Conservation (phyloP, 1,139 yeast species). For the Suhomyces ambrosiae region DNA sequence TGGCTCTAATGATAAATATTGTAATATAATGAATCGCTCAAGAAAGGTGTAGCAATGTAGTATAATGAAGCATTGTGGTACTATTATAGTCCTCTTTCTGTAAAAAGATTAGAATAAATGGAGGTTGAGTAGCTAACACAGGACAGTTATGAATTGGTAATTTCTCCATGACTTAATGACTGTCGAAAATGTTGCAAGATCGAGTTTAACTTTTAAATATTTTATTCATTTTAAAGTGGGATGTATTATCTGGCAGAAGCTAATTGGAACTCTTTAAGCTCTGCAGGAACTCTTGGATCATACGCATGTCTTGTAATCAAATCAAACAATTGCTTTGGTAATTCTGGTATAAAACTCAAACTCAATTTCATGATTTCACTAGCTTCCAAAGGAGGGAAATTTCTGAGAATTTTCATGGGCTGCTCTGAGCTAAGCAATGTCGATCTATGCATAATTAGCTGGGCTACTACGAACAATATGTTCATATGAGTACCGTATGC, state of each 20-base stretch:
- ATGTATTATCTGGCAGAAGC: no score
- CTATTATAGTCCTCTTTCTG: no score
- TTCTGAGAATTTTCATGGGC: conserved; percentile 77
- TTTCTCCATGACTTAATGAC: no score
- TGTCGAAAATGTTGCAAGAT: no score
- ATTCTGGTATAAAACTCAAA: conserved; percentile 74
- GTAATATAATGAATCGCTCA: background rate
- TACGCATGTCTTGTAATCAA: conserved; percentile 71
- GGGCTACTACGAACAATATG: conserved; percentile 82
- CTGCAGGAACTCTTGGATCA: conserved; percentile 52
- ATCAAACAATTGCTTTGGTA: conserved; percentile 70
- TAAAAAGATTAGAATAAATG: no score
- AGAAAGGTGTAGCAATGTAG: background rate
- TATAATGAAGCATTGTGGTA: no score
- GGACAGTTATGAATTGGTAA: no score
- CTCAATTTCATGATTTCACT: conserved; percentile 77
- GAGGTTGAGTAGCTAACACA: no score
- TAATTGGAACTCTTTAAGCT: conserved; percentile 30
- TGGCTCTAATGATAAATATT: no score
- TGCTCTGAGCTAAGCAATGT: conserved; percentile 56
- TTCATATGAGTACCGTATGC: conserved; percentile 93
- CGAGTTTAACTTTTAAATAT: no score
- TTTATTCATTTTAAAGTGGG: no score
- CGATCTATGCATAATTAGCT: conserved; percentile 69
- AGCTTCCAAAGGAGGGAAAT: conserved; percentile 73